Evolutionary conservation across 108 stramenopile genomes (phyloP), one percentile per base, ranked within the genome.

Genomic region (Cyclotella kingstonii): DNA sequence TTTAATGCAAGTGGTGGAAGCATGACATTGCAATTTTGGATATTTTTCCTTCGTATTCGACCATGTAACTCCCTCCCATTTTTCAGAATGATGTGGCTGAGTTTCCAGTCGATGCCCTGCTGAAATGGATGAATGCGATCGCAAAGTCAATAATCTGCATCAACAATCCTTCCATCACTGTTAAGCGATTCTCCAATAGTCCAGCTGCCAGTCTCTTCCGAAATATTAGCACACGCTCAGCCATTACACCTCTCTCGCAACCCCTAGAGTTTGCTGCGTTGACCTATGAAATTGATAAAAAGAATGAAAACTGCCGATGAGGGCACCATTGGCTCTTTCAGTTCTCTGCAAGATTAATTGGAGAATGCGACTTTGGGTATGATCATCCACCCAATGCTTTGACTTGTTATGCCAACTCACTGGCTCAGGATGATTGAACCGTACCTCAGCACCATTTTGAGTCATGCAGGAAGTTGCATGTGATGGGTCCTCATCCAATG

Each of bases 241-340:
- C 49, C 1, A 25, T 25, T n/a, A 0, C 29, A 3, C 10, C 33
- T 12, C 0, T 7, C 17, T 23, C 49, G 10, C 62, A 36, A n/a
- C 42, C 66, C 30, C 9, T 4, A 38, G 66, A 48, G 15, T 59
- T 41, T 36, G 25, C 40, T 30, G 54, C 63, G 33, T 65, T 65
- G 9, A 65, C 63, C 63, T 67, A 54, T 1, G 55, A 46, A 0
- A 67, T 22, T 2, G 35, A 57, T 8, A 27, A 48, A 4, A 67
- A 11, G 35, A 67, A 67, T 12, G 66, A 49, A 15, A 67, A 57
- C 33, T 59, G 55, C 7, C 57, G 54, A 29, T 45, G 40, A 0
- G 54, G 55, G 42, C 54, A 67, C 41, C 41, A 57, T 17, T 67
- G 56, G 2, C 55, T 45, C 5, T 7, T 30, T 56, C 66, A 67